A percentile compares a stretch with the other conserved stretches of the same genome.
These are phyloP conservation scores for Ocimum tenuiflorum DNA, from an alignment of 257 asterid species.

Conservation along the genomic window DNA sequence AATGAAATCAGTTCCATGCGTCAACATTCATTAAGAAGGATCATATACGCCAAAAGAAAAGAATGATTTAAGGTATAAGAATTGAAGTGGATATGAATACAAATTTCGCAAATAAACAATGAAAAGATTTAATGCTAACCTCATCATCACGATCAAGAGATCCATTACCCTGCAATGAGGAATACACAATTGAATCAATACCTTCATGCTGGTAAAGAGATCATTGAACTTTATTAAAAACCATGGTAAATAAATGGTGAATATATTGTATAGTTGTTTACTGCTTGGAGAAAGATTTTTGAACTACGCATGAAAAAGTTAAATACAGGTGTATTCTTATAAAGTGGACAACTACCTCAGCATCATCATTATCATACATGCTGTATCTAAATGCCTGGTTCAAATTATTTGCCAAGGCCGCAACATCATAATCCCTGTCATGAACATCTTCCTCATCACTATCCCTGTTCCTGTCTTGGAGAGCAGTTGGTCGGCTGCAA, in stretches of 20 bases:
- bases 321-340: background rate
- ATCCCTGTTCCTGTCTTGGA: slow-evolving; percentile 76
- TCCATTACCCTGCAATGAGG: slow-evolving; percentile 65
- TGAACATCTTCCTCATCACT: slow-evolving; percentile 87
- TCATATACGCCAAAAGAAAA: background rate
- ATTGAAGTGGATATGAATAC: background rate
- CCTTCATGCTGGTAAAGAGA: slow-evolving; percentile 2
- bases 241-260: too few relatives aligned
- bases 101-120: background rate
- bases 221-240: too few relatives aligned
- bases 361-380: slow-evolving; percentile 70
- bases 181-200: slow-evolving; percentile 17
- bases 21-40: slow-evolving; percentile 17
- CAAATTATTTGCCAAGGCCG: slow-evolving; percentile 81
- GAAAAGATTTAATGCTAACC: slow-evolving; percentile 35
- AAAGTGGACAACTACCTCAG: slow-evolving; percentile 43
- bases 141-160: slow-evolving; percentile 80
- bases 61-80: background rate
- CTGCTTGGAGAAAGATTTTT: background rate
- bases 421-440: slow-evolving; percentile 88
- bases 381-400: slow-evolving; percentile 86
- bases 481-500: slow-evolving; percentile 88
- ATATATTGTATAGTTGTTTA: background rate
- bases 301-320: background rate
- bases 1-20: slow-evolving; percentile 21